phyloP scores from a whole-genome alignment of 768 basidiomycete genomes.

The button mushroom (Agaricus bisporus) region DNA sequence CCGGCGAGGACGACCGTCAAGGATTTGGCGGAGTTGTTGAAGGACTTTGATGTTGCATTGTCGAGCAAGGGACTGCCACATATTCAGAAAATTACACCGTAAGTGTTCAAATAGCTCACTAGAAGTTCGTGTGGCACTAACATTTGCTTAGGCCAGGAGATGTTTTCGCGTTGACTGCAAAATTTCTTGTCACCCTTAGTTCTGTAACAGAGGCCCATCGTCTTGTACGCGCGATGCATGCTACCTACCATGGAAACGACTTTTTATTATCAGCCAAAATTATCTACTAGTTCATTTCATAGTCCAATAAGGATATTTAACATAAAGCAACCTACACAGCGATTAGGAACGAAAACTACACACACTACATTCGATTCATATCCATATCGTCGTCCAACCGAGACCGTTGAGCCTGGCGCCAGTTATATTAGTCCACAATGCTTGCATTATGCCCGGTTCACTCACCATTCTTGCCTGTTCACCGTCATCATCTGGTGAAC shows the following conservation, averaged over 20 bases:
- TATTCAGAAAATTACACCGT: constrained; percentile 47
- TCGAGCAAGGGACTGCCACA: constrained; percentile 32
- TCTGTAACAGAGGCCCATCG: constrained; percentile 64
- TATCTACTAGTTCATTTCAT: constrained; percentile 33
- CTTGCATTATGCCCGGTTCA: constrained; percentile 4
- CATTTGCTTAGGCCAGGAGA: constrained; percentile 23
- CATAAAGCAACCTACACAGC: constrained; percentile 21
- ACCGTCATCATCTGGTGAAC: constrained; percentile 76
- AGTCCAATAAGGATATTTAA: constrained; percentile 14
- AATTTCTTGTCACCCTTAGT: constrained; percentile 48
- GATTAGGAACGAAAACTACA: constrained; percentile 8
- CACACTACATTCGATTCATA: constrained; percentile 59
- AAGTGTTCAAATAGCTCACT: constrained; percentile 19
- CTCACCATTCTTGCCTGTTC: constrained; percentile 54
- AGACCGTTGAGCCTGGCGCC: constrained; percentile 46
- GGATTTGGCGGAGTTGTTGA: constrained; percentile 34
- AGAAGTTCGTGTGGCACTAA: neutral
- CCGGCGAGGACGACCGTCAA: constrained; percentile 38
- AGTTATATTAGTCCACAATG: neutral
- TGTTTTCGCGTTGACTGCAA: constrained; percentile 40
- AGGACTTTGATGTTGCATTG: constrained; percentile 36
- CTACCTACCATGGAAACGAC: constrained; percentile 31
- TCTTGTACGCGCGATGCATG: constrained; percentile 57
- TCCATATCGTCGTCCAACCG: constrained; percentile 64
- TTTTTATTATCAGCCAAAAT: constrained; percentile 19